Evolutionary conservation across 2,329 filamentous ascomycete genomes (phyloP), one percentile per base, ranked within the genome.

Genomic region (Aspergillus sp.): DNA sequence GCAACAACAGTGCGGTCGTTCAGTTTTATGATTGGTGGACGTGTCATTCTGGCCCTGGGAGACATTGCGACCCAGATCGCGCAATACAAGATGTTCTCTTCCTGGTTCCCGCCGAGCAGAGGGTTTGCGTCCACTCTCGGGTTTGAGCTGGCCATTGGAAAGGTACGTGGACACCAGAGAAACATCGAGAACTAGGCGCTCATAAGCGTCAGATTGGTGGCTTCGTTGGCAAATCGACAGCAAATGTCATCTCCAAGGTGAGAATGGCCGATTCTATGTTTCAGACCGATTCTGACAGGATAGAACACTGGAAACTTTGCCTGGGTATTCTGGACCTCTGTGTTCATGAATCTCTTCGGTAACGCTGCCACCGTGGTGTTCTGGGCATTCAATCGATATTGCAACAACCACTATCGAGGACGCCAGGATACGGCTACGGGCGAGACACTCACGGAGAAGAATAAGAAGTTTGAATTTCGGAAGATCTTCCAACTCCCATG

Each of bases 281-380:
- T 26, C 8, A 14, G 13, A n/a, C 2, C 1, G 2, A 14, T 43
- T 26, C 54, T 62, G n/a, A 61, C 19, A 6, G 10, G 1, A 38
- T 33, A 79, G 57, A 79, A 78, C 11, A 81, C 79, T 0, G 81
- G 82, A 0, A 75, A 85, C 59, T 86, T 86, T 43, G 77, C 78
- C 48, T 85, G 82, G 81, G 80, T 81, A 0, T 85, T 79, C 60
- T 85, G 83, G 83, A 78, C 78, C 9, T 76, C 89, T 0, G 82
- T 86, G 0, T 81, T 83, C 59, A 85, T 85, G 79, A 84, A 85
- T 52, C 52, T 86, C 2, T 85, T 86, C 55, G 85, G 82, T 8
- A 85, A 86, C 49, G 61, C 77, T 0, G 73, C 76, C 1, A 84
- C 82, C 0, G 48, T 75, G 0, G 65, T 72, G 9, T 85, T 85